Base-by-base conservation (phyloP, 371 early-diverging fungal species). In the Mortierella sp. region DNA sequence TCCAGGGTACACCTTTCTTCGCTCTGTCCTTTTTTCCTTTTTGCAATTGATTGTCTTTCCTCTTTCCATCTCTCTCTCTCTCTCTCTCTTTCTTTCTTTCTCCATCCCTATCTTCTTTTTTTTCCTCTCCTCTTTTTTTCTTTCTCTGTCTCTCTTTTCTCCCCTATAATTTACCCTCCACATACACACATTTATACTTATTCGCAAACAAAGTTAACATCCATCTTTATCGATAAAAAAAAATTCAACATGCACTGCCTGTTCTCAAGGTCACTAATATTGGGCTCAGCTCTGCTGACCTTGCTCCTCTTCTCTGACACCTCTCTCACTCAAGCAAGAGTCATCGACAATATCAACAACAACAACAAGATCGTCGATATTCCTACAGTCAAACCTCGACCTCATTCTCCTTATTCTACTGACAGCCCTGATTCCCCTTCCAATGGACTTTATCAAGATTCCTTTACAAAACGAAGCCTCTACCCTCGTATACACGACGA, bases 251-350 rank as follows among this genome's bases (percentile, higher is more conserved):
- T 57, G 19, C n/a, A 33, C 15, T 59, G 43, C 22, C 15, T 53
- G 48, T 16, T 45, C n/a, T 32, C 50, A 41, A 67, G 60, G 52
- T 38, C 62, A 28, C 13, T 70, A 21, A 45, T 45, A 0, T 28
- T 67, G 70, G 66, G 67, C 63, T 70, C 66, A 43, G 66, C 65
- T 19, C 61, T 72, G 28, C 52, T 77, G 58, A 69, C 69, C 43
- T 33, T 59, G 43, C 21, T 58, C 15, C 58, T 72, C 43, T 58
- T 71, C 61, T 52, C 63, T 5, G 52, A 55, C 53, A 41, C 63
- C 16, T 62, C 45, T 16, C 22, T 52, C 21, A 21, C 52, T 21
- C 52, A 52, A 52, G 52, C 21, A 52, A 19, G 52, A 6, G 60
- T 58, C 40, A 19, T 63, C 5, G 72, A 43, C 11, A 28, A 41